These are phyloP conservation scores for Ceratonia siliqua DNA, from an alignment of 306 rosid genomes.

Conservation along the genomic window DNA sequence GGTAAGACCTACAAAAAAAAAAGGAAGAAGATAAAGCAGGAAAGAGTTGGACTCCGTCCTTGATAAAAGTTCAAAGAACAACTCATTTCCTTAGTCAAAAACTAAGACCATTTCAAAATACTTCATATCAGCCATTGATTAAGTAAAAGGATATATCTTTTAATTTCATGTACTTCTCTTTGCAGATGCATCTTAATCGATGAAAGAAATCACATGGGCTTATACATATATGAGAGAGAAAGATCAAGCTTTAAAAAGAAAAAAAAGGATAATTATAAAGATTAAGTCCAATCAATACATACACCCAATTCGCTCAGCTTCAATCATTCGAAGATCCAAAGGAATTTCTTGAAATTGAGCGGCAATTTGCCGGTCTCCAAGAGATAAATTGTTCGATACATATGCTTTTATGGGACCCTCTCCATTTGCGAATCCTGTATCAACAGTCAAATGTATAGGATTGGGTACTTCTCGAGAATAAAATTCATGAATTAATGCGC, in stretches of 20 bases:
- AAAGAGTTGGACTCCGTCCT: background rate
- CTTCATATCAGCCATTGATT: background rate
- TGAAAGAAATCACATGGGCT: background rate
- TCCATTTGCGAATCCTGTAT: slow-evolving; percentile 81
- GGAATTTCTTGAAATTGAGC: slow-evolving; percentile 98
- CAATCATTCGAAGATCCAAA: slow-evolving; percentile 87
- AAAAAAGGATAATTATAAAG: background rate
- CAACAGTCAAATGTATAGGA: slow-evolving; percentile 92
- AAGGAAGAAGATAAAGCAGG: background rate
- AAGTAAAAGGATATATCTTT: background rate
- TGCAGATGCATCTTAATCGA: background rate
- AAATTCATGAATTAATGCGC: slow-evolving; percentile 88
- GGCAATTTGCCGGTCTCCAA: slow-evolving; percentile 85
- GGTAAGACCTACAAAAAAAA: background rate
- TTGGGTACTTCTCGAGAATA: slow-evolving; percentile 84
- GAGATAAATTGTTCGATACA: slow-evolving; percentile 74
- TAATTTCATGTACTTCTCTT: background rate
- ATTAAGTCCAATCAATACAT: slow-evolving; percentile 9
- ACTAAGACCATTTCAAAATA: background rate
- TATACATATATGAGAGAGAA: background rate
- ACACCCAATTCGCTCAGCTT: slow-evolving; percentile 94
- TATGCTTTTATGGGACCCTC: slow-evolving; percentile 73
- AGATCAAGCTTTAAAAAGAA: background rate
- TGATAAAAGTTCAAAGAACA: background rate
- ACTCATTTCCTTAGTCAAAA: background rate